phyloP scores from a whole-genome alignment of 805 yeast species.

The Candida gorgasii region DNA sequence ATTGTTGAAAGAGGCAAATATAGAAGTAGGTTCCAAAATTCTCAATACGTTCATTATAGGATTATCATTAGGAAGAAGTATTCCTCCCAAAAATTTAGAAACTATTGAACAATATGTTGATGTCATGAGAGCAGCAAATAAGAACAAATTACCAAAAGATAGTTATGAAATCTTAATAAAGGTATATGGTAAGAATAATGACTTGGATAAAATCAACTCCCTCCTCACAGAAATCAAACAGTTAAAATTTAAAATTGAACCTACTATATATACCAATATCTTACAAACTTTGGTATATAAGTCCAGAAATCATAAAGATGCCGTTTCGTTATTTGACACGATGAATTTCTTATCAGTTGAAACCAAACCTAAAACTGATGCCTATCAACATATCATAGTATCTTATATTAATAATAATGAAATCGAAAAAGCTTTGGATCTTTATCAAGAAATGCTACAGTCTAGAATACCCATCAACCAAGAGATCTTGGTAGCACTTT shows the following conservation, averaged over 20 bases:
- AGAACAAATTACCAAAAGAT: slow-evolving; percentile 30
- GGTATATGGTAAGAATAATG: slow-evolving; percentile 43
- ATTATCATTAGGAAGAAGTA: slow-evolving; percentile 25
- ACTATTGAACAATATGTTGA: slow-evolving; percentile 34
- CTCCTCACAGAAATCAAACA: slow-evolving; percentile 39
- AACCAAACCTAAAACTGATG: slow-evolving; percentile 64
- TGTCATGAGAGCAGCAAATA: slow-evolving; percentile 21
- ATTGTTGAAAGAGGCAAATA: slow-evolving; percentile 35
- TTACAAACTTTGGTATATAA: slow-evolving; percentile 61
- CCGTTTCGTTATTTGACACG: slow-evolving; percentile 73
- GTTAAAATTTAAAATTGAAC: slow-evolving; percentile 41
- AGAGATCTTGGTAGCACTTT: slow-evolving; percentile 51
- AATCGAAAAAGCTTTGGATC: slow-evolving; percentile 72
- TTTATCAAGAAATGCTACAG: slow-evolving; percentile 66
- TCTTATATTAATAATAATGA: slow-evolving; percentile 62
- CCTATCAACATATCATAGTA: slow-evolving; percentile 73
- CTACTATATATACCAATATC: slow-evolving; percentile 53
- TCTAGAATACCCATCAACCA: slow-evolving; percentile 31
- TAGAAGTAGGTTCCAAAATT: slow-evolving; percentile 31
- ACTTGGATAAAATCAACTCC: slow-evolving; percentile 40
- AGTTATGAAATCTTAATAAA: slow-evolving; percentile 48
- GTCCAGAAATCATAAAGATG: slow-evolving; percentile 53
- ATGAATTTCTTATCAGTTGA: slow-evolving; percentile 75
- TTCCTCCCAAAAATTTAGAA: slow-evolving; percentile 20
- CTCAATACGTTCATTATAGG: slow-evolving; percentile 40